Percentiles rank a stretch among this genome's conserved stretches.
Evolutionary conservation across 495 filamentous ascomycete genomes (phyloP).

Genomic region (Amphirosellinia nigrospora): DNA sequence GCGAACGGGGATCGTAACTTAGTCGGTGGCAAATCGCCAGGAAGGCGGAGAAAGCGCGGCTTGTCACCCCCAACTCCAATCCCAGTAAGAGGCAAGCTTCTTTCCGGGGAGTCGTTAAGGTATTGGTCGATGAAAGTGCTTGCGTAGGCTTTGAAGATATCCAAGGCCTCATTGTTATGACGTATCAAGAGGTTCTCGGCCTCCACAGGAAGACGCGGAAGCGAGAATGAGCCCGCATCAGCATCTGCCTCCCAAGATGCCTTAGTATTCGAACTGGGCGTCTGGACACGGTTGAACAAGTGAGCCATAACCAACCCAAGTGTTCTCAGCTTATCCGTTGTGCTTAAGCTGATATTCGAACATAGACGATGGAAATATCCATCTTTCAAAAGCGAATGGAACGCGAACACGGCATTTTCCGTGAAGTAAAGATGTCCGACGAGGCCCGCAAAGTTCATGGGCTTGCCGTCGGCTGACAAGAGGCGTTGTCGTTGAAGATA

Average conservation of each 20-base stretch:
- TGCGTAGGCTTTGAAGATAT: conserved; percentile 71
- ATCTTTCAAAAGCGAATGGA: conserved; percentile 71
- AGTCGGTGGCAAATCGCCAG: conserved; percentile 33
- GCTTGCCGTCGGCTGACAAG: conserved; percentile 62
- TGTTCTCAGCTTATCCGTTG: conserved; percentile 41
- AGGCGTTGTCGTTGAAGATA: conserved; percentile 73
- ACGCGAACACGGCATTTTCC: conserved; percentile 73
- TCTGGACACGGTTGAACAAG: conserved; percentile 56
- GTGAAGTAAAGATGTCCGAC: conserved; percentile 75
- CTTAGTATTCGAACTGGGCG: not conserved
- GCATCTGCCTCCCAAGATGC: not conserved
- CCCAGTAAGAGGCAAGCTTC: conserved; percentile 63
- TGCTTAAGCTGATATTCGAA: conserved; percentile 50
- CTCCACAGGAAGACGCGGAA: conserved; percentile 64
- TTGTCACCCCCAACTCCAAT: conserved; percentile 46
- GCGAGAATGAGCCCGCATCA: conserved; percentile 44
- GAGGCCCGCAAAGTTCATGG: conserved; percentile 71
- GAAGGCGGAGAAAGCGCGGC: conserved; percentile 16
- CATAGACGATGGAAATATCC: conserved; percentile 73
- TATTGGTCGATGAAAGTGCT: conserved; percentile 70
- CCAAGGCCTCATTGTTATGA: conserved; percentile 68
- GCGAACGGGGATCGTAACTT: conserved; percentile 69
- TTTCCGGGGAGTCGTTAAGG: conserved; percentile 53
- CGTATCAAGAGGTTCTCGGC: conserved; percentile 59
- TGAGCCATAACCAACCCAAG: conserved; percentile 73